Evolutionary conservation across 495 filamentous ascomycete genomes (phyloP).

Genomic region (Annulohypoxylon maeteangense): DNA sequence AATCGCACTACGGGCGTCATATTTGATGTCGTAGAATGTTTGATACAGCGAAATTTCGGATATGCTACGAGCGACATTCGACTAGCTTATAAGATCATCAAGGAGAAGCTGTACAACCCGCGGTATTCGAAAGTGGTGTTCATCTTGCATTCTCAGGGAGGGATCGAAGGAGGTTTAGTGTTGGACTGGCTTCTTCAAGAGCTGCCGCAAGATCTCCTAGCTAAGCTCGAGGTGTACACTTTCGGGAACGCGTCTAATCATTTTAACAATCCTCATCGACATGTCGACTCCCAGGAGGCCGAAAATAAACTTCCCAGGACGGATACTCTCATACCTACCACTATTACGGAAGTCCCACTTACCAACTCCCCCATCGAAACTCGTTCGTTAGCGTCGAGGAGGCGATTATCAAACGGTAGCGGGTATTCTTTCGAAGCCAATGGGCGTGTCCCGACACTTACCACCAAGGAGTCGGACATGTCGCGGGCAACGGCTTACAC

Average conservation of each 20-base stretch:
- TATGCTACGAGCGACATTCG: constrained; percentile 79
- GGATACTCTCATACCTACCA: constrained; percentile 20
- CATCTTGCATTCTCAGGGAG: constrained; percentile 85
- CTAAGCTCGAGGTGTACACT: constrained; percentile 83
- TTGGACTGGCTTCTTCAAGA: constrained; percentile 85
- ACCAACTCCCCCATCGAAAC: constrained; percentile 41
- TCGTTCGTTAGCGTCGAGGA: constrained; percentile 22
- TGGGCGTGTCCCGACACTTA: constrained; percentile 14
- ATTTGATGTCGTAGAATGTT: constrained; percentile 79
- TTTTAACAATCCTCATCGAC: constrained; percentile 80
- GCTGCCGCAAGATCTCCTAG: constrained; percentile 71
- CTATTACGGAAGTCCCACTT: constrained; percentile 34
- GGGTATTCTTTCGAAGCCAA: constrained; percentile 18
- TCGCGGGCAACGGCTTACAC: constrained; percentile 26
- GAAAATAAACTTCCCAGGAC: constrained; percentile 37
- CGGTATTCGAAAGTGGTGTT: constrained; percentile 77
- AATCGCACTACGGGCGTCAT: constrained; percentile 78
- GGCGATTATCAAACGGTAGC: constrained; percentile 29
- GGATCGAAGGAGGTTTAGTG: constrained; percentile 77
- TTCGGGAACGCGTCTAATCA: constrained; percentile 89
- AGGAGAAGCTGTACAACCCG: constrained; percentile 66
- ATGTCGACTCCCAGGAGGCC: constrained; percentile 45
- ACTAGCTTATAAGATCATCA: constrained; percentile 65
- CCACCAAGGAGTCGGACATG: constrained; percentile 17
- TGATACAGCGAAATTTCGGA: constrained; percentile 78